Base-by-base conservation (phyloP, 2,329 filamentous ascomycete genomes). In the Colletotrichum karsti region DNA sequence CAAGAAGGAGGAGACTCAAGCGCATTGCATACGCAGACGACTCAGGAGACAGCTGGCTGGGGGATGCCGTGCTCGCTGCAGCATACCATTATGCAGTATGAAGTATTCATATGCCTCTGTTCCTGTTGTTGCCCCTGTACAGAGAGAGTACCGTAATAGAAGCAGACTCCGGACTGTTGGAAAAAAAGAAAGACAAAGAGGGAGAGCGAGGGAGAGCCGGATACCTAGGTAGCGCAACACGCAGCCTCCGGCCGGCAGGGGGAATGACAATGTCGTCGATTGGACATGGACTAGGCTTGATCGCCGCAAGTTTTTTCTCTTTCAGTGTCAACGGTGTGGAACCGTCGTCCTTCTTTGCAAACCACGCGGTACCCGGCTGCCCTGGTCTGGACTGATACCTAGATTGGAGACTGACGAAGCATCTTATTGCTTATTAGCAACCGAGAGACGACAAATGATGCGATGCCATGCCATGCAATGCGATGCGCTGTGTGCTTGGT, bases 261-360 rank as follows among this genome's bases (percentile, higher is more conserved):
- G 53, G 60, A 53, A 67, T 64, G 64, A 33, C 60, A 15, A 67
- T 64, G 53, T 67, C 60, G 64, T 64, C 64, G 59, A 64, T 46
- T 50, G 60, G 57, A 51, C 57, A 50, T 50, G 56, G 56, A 28
- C 30, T 37, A 20, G 44, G 42, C 59, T 53, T 46, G 53, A 58
- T 67, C 53, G 44, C 20, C 64, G 24, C 64, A 30, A n/a, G 39
- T 53, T 33, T 54, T 67, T 64, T 42, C 60, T 64, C 53, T 39
- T 67, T 48, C 46, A 37, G 60, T 48, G 39, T 54, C 59, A 20
- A 64, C 37, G 44, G 53, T 20, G 60, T 64, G 60, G 60, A 42
- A 37, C 60, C 39, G 22, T 13, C 26, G 39, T 20, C 48, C 42
- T 56, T 48, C 51, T 22, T 28, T 37, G 41, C 63, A 55, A 28